Base-by-base conservation (phyloP, 2,329 filamentous ascomycete species). In the Knoxdaviesia capensis region DNA sequence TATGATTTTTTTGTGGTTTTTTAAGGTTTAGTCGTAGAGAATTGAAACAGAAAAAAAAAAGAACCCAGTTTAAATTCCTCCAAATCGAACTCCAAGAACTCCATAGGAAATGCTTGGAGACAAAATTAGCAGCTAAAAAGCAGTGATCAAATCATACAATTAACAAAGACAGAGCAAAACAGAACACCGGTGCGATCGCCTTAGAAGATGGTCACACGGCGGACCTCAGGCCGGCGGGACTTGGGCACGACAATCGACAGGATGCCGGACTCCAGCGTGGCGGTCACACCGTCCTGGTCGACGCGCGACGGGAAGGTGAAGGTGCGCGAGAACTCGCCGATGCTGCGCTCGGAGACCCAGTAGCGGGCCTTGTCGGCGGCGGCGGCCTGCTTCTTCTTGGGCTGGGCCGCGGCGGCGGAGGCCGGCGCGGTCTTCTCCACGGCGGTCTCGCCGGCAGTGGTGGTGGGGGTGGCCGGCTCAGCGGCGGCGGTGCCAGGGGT, bases 221-320 rank as follows among this genome's bases (percentile, higher is more conserved):
- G 64, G 33, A 59, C 52, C 56, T 71, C 65, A 47, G 64, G 62
- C 65, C 70, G 74, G 60, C 68, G 71, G 29, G 70, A 68, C 66
- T 80, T 83, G 41, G 79, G 79, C 11, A 83, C 69, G 30, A 63
- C 53, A 45, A 84, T 65, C 49, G 56, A 71, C 48, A 84, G 62
- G 47, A 82, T 64, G 31, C 79, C 79, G 46, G 82, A 69, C 57
- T 72, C 69, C 50, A 83, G 69, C 42, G 54, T 65, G 40, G 79
- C 79, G 38, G 58, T 63, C 43, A 84, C 77, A 3, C 52, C 59
- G 10, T 75, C 71, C 51, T 72, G 68, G 52, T 80, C 73, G 46
- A 84, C 67, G 31, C 68, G 69, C 41, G 59, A 59, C 1, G 77
- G 74, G 63, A 84, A 83, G 55, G 63, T 71, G 62, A 83, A 83